phyloP scores from a whole-genome alignment of 768 basidiomycete species.

The Kwoniella bestiolae region DNA sequence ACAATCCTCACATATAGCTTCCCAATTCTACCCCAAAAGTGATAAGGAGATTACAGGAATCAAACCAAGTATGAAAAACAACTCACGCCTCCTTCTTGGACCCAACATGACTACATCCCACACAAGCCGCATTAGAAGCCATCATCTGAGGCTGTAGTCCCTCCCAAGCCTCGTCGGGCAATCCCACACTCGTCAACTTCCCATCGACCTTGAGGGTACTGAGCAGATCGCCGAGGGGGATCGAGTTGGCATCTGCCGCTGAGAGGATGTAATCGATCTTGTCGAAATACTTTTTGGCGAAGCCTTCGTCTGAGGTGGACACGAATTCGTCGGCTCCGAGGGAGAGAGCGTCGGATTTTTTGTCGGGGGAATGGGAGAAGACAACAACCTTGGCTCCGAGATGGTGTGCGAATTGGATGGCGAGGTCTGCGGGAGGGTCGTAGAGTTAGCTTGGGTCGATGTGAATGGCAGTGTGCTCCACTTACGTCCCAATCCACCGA shows the following conservation, averaged over 20 bases:
- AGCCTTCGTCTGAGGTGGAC: conserved; percentile 41
- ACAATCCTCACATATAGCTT: conserved; percentile 25
- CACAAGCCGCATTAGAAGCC: conserved; percentile 34
- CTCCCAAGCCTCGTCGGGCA: conserved; percentile 61
- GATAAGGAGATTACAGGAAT: too few relatives aligned
- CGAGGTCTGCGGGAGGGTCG: conserved; percentile 35
- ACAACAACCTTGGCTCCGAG: conserved; percentile 66
- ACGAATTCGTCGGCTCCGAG: conserved; percentile 54
- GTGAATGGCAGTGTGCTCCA: background rate
- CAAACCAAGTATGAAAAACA: background rate
- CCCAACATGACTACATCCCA: conserved; percentile 61
- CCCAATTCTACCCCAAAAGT: background rate
- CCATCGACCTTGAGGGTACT: conserved; percentile 64
- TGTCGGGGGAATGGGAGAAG: conserved; percentile 65
- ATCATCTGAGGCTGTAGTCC: conserved; percentile 35
- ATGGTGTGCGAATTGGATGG: conserved; percentile 62
- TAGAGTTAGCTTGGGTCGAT: background rate
- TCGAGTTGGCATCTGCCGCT: conserved; percentile 59
- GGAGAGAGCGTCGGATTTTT: conserved; percentile 64
- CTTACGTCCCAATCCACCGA: conserved; percentile 65
- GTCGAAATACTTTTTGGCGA: conserved; percentile 52
- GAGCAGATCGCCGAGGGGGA: conserved; percentile 63
- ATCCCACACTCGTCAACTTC: conserved; percentile 63
- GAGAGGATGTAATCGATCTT: conserved; percentile 59
- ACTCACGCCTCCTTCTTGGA: conserved; percentile 62